Base-by-base conservation (phyloP, 2,329 filamentous ascomycete species). In the Rhynchosporium graminicola region DNA sequence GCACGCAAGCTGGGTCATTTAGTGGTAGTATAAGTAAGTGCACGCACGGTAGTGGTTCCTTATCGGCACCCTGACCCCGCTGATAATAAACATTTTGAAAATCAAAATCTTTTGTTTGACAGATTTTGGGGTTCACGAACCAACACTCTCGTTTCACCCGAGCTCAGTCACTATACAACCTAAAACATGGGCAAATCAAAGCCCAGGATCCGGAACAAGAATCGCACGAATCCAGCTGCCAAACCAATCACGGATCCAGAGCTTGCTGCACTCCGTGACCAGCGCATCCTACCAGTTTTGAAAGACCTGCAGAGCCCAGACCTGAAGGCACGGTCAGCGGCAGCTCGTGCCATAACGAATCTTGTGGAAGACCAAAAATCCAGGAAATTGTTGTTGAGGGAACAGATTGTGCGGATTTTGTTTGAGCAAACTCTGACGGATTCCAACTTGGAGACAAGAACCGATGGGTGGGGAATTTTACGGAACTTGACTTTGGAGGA, bases 391-490 rank as follows among this genome's bases (percentile, higher is more conserved):
- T 79, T 90, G 28, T 77, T 89, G 63, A 79, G 86, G 28, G 87
- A 90, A 74, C 84, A 88, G 73, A 79, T 90, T 67, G 85, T 89
- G 48, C 82, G 81, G 68, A 82, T 83, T 58, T 73, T 90, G 48
- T 79, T 89, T 63, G 85, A 81, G 38, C 83, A 88, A 77, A 87
- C 85, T 36, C 75, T 89, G 61, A 86, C 84, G 29, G 87, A 90
- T 71, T 77, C 81, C 43, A 84, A 80, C 62, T 77, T 87, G 58
- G 86, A 89, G 74, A 85, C 84, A 68, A 80, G 84, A 54, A 83
- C 85, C 48, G 84, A 86, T 26, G 87, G 85, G n/a, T 90, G 87
- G 87, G 82, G 83, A 12, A 87, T 89, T 66, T 76, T 90, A 58
- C 80, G 82, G 66, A 80, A 84, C 47, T 77, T 90, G 59, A 83